These are phyloP conservation scores for Cercospora sp. DNA, from an alignment of 2,329 filamentous ascomycete genomes.

Conservation along the genomic window DNA sequence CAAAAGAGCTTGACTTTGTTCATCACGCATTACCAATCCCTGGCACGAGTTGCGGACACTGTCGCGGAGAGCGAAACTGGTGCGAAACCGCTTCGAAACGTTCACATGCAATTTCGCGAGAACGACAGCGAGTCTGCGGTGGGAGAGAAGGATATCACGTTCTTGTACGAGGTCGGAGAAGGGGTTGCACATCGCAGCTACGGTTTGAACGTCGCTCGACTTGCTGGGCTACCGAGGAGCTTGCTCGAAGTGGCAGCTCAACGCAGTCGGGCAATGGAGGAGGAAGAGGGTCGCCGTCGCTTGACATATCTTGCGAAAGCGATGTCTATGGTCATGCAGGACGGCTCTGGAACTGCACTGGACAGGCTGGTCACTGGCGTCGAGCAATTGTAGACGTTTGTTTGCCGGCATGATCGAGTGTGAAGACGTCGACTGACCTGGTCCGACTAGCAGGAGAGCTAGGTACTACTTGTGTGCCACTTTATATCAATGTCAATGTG, in stretches of 20 bases:
- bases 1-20: conserved; percentile 81
- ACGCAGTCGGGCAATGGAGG: conserved; percentile 80
- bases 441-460: no score
- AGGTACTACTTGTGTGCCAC: no score
- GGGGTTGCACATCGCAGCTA: conserved; percentile 93
- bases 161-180: conserved; percentile 87
- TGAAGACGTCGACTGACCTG: neutral
- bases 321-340: conserved; percentile 22
- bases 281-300: conserved; percentile 64
- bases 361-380: conserved; percentile 46
- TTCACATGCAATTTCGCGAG: conserved; percentile 88
- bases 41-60: conserved; percentile 70
- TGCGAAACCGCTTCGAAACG: conserved; percentile 63
- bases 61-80: conserved; percentile 58
- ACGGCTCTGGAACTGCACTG: conserved; percentile 34
- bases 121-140: conserved; percentile 47
- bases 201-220: conserved; percentile 84
- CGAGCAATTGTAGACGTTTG: conserved; percentile 44
- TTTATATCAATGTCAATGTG: neutral
- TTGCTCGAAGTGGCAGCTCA: conserved; percentile 76
- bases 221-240: conserved; percentile 75
- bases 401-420: neutral
- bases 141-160: conserved; percentile 78
- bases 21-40: conserved; percentile 95
- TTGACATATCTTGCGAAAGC: conserved; percentile 47